Percentiles rank a stretch among this genome's conserved stretches.
Conservation (phyloP, 768 basidiomycete genomes). For the Lactarius vividus region DNA sequence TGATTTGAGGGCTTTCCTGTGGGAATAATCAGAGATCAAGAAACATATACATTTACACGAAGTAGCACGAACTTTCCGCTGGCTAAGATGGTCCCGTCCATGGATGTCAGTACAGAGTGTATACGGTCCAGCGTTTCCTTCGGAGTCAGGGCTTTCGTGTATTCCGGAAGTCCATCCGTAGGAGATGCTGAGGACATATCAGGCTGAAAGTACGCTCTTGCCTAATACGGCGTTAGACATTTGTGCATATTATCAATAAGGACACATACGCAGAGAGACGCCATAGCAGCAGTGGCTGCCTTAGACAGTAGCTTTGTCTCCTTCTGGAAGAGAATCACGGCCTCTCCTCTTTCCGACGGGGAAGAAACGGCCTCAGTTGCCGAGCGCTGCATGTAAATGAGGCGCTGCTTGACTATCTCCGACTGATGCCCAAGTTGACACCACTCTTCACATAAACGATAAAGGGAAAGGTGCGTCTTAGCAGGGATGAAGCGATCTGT, state of each 20-base stretch:
- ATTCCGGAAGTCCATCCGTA: constrained; percentile 55
- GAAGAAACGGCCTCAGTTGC: constrained; percentile 54
- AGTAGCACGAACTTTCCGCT: constrained; percentile 60
- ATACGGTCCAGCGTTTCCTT: constrained; percentile 59
- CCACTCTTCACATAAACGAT: constrained; percentile 90
- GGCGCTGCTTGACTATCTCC: constrained; percentile 67
- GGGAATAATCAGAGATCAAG: constrained; percentile 21
- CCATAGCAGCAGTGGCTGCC: constrained; percentile 83
- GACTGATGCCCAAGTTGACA: constrained; percentile 79
- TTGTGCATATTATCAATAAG: background rate
- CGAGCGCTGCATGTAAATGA: constrained; percentile 68
- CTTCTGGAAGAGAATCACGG: constrained; percentile 35
- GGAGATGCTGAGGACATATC: constrained; percentile 61
- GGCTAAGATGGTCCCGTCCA: constrained; percentile 46
- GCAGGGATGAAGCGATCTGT: constrained; percentile 74
- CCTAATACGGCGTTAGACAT: constrained; percentile 41
- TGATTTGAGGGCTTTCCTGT: constrained; percentile 73
- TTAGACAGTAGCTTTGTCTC: constrained; percentile 73
- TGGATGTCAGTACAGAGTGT: constrained; percentile 64
- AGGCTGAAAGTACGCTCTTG: constrained; percentile 72
- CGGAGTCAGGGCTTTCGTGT: constrained; percentile 52
- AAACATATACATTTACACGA: background rate
- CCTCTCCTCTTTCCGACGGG: constrained; percentile 47
- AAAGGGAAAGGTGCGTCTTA: constrained; percentile 74
- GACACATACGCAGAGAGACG: constrained; percentile 79